phyloP scores from a whole-genome alignment of 257 asterid species.

The Solanum rostratum region DNA sequence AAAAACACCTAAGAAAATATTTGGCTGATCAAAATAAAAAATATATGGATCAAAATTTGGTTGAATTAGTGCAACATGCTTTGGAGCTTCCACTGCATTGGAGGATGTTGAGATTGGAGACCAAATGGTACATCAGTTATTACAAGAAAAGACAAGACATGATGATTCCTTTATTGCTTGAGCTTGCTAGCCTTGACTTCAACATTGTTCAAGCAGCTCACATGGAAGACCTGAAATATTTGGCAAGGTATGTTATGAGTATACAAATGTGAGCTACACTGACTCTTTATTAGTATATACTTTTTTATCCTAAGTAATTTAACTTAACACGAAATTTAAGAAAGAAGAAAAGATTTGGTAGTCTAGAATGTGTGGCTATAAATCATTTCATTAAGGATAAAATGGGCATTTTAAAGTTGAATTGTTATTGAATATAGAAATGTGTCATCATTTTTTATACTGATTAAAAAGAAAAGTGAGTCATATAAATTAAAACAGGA shows the following conservation, averaged over 20 bases:
- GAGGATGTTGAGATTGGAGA: slow-evolving; percentile 22
- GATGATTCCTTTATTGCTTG: slow-evolving; percentile 23
- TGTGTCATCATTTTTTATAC: too few relatives aligned
- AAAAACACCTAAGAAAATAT: background rate
- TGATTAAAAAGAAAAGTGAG: too few relatives aligned
- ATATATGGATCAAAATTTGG: background rate
- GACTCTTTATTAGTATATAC: too few relatives aligned
- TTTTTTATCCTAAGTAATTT: too few relatives aligned
- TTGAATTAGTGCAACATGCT: slow-evolving; percentile 6
- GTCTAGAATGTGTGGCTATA: too few relatives aligned
- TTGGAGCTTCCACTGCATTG: slow-evolving; percentile 35
- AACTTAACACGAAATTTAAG: too few relatives aligned
- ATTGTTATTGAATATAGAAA: too few relatives aligned
- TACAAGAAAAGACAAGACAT: slow-evolving; percentile 7
- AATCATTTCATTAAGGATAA: too few relatives aligned
- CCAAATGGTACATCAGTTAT: slow-evolving; percentile 20
- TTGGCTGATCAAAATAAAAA: background rate
- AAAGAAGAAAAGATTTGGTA: too few relatives aligned
- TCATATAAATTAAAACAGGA: too few relatives aligned
- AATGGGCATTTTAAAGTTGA: too few relatives aligned
- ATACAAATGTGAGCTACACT: too few relatives aligned
- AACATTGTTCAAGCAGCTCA: slow-evolving; percentile 30
- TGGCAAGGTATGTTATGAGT: slow-evolving; percentile 14
- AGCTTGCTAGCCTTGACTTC: slow-evolving; percentile 32
- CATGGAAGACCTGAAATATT: slow-evolving; percentile 21